Conservation (phyloP, 2,329 filamentous ascomycete species). For the Thielaviopsis cerberus region DNA sequence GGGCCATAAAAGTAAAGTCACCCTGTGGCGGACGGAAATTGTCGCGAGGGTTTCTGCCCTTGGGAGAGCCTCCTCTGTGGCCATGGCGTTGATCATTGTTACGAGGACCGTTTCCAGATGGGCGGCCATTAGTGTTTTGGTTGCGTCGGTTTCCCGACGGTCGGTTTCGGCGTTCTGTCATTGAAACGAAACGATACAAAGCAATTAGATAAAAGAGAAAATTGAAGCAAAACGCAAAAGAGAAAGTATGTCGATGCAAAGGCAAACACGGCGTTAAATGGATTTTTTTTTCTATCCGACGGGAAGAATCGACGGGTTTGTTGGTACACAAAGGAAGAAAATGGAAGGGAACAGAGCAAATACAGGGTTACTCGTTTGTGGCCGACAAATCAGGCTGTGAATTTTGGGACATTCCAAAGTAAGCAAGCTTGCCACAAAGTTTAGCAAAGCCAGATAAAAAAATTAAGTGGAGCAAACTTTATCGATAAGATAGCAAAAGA, state of each 20-base stretch:
- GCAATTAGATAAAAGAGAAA: background rate
- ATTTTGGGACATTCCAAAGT: too few species aligned
- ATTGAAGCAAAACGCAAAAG: background rate
- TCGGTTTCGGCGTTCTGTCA: background rate
- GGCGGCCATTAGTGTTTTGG: constrained; percentile 39
- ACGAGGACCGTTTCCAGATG: background rate
- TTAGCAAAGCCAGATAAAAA: too few species aligned
- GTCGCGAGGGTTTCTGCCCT: constrained; percentile 1
- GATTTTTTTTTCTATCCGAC: background rate
- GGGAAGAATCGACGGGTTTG: background rate
- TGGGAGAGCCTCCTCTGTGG: background rate
- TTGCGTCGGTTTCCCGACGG: constrained; percentile 2
- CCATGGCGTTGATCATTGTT: constrained; percentile 3
- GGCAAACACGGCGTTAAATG: background rate
- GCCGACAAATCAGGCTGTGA: background rate
- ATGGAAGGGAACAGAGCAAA: background rate
- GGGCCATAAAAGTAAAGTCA: constrained; percentile 38
- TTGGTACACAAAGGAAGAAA: background rate
- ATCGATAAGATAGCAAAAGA: background rate
- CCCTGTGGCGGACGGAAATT: constrained; percentile 21
- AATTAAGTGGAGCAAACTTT: background rate
- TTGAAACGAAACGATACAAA: background rate
- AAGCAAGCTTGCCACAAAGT: background rate
- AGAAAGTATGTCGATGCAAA: background rate
- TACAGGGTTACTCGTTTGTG: background rate